A percentile compares a stretch with the other conserved stretches of the same genome.
Evolutionary conservation across 345 rosid species (phyloP).

Genomic region (Diplotaxis tenuifolia): DNA sequence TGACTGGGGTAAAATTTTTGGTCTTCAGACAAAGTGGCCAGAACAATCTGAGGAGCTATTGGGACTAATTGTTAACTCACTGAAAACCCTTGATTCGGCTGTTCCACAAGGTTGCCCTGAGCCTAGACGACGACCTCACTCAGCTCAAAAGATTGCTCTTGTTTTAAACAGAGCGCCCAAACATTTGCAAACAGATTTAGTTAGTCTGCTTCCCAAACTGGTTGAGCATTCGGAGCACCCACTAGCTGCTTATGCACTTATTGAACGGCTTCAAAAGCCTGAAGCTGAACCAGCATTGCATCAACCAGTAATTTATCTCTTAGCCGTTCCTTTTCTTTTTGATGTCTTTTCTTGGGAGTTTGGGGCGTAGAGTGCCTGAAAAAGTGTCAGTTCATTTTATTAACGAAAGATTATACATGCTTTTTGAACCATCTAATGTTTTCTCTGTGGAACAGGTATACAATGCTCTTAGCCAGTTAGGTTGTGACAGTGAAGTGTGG

Average conservation of each 20-base stretch:
- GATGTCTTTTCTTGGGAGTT: neutral
- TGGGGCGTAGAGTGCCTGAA: slow-evolving; percentile 5
- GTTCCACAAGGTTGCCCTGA: slow-evolving; percentile 95
- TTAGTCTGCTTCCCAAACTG: slow-evolving; percentile 92
- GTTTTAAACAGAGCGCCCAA: slow-evolving; percentile 94
- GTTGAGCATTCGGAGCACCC: slow-evolving; percentile 97
- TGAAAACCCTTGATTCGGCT: slow-evolving; percentile 92
- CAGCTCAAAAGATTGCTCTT: slow-evolving; percentile 91
- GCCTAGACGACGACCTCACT: slow-evolving; percentile 89
- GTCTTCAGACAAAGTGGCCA: slow-evolving; percentile 90
- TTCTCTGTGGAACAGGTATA: slow-evolving; percentile 60
- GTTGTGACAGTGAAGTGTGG: slow-evolving; percentile 85
- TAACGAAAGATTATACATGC: slow-evolving; percentile 5
- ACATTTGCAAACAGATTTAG: slow-evolving; percentile 84
- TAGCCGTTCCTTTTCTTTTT: slow-evolving; percentile 12
- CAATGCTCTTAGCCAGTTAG: slow-evolving; percentile 83
- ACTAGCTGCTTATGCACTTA: slow-evolving; percentile 82
- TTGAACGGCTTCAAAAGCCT: slow-evolving; percentile 80
- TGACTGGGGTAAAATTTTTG: slow-evolving; percentile 22
- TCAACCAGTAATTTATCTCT: slow-evolving; percentile 69
- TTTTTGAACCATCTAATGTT: slow-evolving; percentile 6
- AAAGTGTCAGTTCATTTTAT: slow-evolving; percentile 9
- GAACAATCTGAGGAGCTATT: slow-evolving; percentile 99
- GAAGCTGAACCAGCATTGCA: slow-evolving; percentile 82
- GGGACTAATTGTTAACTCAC: slow-evolving; percentile 92